Percentiles rank a stretch among this genome's conserved stretches.
Evolutionary conservation across 164 flowering plant species (phyloP).

Genomic region (Akebia trifoliata): DNA sequence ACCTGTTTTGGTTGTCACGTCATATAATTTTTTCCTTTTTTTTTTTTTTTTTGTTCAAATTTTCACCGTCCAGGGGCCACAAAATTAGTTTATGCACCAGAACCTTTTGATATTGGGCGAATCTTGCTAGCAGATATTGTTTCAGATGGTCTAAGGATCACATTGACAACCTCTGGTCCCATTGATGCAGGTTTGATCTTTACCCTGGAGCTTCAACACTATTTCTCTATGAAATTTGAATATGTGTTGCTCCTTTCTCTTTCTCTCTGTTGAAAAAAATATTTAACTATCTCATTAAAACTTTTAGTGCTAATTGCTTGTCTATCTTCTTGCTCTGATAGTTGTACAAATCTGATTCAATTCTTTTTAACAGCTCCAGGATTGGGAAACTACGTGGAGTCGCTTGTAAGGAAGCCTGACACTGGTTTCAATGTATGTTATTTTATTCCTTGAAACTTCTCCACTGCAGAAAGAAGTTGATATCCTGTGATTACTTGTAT

Average conservation of each 20-base stretch:
- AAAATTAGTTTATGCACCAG: constrained; percentile 86
- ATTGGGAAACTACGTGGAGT: constrained; percentile 66
- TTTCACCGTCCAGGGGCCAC: constrained; percentile 67
- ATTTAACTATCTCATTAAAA: neutral
- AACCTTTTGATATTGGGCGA: constrained; percentile 91
- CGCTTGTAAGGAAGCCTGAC: constrained; percentile 66
- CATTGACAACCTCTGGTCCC: constrained; percentile 59
- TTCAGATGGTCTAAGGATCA: constrained; percentile 40
- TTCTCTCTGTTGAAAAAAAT: neutral
- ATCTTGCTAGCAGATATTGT: constrained; percentile 68
- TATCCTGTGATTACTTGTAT: neutral
- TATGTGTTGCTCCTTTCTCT: neutral
- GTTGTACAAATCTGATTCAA: constrained; percentile 14
- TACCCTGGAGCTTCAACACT: constrained; percentile 2
- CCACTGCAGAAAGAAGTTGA: neutral
- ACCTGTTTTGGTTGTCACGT: too few relatives aligned
- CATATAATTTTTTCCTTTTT: neutral
- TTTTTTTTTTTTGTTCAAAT: neutral
- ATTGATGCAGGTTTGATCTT: constrained; percentile 71
- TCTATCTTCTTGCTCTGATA: neutral
- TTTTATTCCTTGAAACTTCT: neutral
- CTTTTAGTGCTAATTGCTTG: neutral
- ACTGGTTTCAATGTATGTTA: constrained; percentile 73
- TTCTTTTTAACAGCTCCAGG: constrained; percentile 62
- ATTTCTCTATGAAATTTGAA: neutral